These are phyloP conservation scores for Trichopus zeylanicus DNA, from an alignment of 116 monocot genomes.

Conservation along the genomic window DNA sequence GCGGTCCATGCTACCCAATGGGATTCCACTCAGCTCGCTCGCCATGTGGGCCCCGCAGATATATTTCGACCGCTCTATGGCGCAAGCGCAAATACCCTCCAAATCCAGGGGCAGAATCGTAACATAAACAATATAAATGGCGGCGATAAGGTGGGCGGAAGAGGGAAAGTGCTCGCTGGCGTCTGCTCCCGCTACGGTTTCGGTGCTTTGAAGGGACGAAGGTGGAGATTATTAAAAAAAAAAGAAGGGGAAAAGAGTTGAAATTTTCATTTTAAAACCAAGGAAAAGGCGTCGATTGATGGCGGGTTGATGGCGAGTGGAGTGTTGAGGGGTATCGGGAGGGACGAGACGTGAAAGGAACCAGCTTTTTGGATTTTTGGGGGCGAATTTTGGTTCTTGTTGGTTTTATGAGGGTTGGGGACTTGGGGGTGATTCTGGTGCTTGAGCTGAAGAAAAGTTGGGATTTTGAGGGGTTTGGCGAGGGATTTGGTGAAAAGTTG, in stretches of 20 bases:
- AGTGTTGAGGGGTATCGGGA: neutral
- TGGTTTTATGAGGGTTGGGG: neutral
- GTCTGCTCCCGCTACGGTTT: constrained; percentile 13
- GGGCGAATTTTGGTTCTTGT: neutral
- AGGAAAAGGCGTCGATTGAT: neutral
- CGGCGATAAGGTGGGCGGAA: neutral
- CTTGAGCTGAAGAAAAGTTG: neutral
- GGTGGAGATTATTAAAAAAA: constrained; percentile 1
- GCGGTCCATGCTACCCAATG: too few relatives aligned
- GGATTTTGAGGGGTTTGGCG: neutral
- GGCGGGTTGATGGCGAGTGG: constrained; percentile 20
- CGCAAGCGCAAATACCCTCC: neutral
- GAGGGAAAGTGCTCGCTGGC: neutral
- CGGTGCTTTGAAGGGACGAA: constrained; percentile 23
- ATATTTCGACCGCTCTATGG: neutral
- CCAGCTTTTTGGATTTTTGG: neutral
- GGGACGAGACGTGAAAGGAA: neutral
- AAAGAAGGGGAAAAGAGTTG: constrained; percentile 6
- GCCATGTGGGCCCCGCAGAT: neutral
- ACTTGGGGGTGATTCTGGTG: neutral
- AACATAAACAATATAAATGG: neutral
- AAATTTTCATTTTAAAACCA: too few relatives aligned
- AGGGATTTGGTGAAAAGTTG: neutral
- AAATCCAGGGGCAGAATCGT: neutral
- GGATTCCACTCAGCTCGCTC: neutral